A percentile compares a stretch with the other conserved stretches of the same genome.
phyloP scores from a whole-genome alignment of 2,329 filamentous ascomycete species.

The Zymoseptoria passerinii region DNA sequence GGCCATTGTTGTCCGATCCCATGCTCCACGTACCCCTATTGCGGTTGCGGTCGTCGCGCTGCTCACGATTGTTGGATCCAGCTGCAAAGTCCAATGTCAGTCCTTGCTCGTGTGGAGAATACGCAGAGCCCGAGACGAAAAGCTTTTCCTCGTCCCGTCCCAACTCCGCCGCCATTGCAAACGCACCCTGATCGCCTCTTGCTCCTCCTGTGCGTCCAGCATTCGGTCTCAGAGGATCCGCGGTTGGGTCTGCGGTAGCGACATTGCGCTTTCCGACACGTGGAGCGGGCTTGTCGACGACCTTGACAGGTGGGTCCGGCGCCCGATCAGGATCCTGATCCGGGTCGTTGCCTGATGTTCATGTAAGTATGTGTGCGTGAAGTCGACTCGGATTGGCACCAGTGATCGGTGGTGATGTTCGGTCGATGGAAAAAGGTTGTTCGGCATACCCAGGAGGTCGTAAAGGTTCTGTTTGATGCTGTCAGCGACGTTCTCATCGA shows the following conservation, averaged over 20 bases:
- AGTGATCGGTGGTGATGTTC: neutral
- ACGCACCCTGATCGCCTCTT: conserved; percentile 81
- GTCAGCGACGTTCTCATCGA: neutral
- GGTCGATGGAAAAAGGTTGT: conserved; percentile 4
- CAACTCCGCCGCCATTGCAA: neutral
- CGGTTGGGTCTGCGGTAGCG: conserved; percentile 58
- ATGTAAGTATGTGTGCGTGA: conserved; percentile 13
- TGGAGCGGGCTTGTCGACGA: conserved; percentile 72
- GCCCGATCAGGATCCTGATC: conserved; percentile 66
- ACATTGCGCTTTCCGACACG: conserved; percentile 82
- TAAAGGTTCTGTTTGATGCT: conserved; percentile 67
- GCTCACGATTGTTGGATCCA: conserved; percentile 64
- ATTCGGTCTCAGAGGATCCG: conserved; percentile 29
- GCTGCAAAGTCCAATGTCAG: neutral
- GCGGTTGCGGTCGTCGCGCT: conserved; percentile 52
- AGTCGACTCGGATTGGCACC: conserved; percentile 1
- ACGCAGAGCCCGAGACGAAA: neutral
- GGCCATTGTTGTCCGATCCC: neutral
- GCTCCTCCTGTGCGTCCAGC: conserved; percentile 44
- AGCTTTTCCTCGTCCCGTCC: neutral
- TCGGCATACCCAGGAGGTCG: conserved; percentile 82
- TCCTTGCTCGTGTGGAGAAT: neutral
- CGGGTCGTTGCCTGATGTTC: conserved; percentile 52
- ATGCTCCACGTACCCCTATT: conserved; percentile 27
- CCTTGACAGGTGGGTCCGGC: conserved; percentile 72